Evolutionary conservation across 2,329 filamentous ascomycete species (phyloP), one percentile per base, ranked within the genome.

Genomic region (Alternaria sp.): DNA sequence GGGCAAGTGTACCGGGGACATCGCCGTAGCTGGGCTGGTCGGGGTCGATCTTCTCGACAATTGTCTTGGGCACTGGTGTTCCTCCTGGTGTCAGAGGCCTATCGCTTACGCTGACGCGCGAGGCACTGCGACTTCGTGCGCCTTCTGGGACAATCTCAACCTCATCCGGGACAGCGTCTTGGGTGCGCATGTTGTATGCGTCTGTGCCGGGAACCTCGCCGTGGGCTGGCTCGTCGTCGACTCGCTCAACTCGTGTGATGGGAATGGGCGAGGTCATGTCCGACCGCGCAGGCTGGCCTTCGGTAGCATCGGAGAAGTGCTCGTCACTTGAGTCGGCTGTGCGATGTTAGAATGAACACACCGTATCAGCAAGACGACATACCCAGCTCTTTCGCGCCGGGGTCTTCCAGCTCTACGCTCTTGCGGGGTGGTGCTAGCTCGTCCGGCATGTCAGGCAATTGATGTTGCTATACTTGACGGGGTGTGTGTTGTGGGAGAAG

Each of bases 221-320:
- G 71, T 90, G 83, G 65, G 83, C 82, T 13, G 86, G 85, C 62
- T 80, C 77, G 70, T 87, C 83, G 74, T 90, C 88, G 45, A 89
- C 86, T 71, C 86, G 85, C 78, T 90, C 88, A 25, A 90, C 86
- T 66, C 88, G 83, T n/a, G 87, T 90, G 55, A 84, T 83, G 25
- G 88, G 88, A 59, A 89, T 84, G 56, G 86, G 85, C 10, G 86
- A 88, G 50, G 79, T 79, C 67, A 80, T 76, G 68, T 81, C 77
- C 56, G 83, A 82, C 57, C 78, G 74, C 73, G 66, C 72, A 72
- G 73, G 67, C 72, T 71, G 77, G 76, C 87, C 88, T 81, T 90
- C 88, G 46, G 84, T 87, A 60, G 88, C 88, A 74, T 90, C 88
- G 50, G 88, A 89, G 77, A 90, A 90, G 78, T 90, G 86, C 65